phyloP scores from a whole-genome alignment of 371 early-diverging fungal species.

The Mucor plumbeus region DNA sequence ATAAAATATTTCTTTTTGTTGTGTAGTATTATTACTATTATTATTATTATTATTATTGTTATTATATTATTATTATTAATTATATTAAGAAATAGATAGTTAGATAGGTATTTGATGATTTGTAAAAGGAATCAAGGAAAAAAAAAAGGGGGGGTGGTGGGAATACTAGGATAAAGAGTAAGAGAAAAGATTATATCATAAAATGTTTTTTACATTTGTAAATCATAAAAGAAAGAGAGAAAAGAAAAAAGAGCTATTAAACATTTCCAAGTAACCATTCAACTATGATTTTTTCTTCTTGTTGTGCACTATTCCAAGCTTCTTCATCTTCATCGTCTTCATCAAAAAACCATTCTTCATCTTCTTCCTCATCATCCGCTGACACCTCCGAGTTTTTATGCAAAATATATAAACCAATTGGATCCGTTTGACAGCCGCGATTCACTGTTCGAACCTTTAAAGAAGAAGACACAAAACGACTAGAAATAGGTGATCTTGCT shows the following conservation, averaged over 20 bases:
- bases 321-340: conserved; percentile 2
- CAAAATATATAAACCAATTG: neutral
- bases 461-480: neutral
- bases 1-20: no score
- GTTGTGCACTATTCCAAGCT: conserved; percentile 15
- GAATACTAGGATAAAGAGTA: neutral
- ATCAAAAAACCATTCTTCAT: neutral
- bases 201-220: conserved; percentile 1
- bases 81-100: neutral
- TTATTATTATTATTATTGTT: neutral
- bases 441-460: neutral
- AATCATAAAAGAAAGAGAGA: neutral
- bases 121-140: neutral
- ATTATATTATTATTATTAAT: neutral
- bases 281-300: conserved; percentile 20
- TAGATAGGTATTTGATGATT: neutral
- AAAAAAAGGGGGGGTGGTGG: no score
- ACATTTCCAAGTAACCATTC: conserved; percentile 22
- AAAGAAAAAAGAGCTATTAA: neutral
- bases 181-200: neutral
- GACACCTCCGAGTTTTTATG: neutral
- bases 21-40: neutral
- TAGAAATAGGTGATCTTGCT: neutral
- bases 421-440: conserved; percentile 26
- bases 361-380: conserved; percentile 9